Conservation (phyloP, 371 early-diverging fungal genomes). For the Dichotomocladium elegans region DNA sequence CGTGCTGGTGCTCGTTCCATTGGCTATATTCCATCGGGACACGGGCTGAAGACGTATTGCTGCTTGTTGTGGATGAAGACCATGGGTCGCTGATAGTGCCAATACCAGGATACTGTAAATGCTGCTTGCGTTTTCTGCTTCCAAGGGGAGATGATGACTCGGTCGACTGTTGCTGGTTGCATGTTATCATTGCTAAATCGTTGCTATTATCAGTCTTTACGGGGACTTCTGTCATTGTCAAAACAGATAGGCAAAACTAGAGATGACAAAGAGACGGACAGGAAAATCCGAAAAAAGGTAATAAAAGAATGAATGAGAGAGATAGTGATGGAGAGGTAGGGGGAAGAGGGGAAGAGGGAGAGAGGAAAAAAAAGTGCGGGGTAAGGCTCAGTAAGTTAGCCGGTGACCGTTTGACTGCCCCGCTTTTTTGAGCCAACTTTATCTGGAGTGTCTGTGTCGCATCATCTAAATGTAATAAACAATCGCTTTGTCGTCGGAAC, state of each 20-base stretch:
- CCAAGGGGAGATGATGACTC: neutral
- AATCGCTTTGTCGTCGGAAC: neutral
- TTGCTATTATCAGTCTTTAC: neutral
- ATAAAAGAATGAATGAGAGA: neutral
- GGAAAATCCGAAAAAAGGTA: neutral
- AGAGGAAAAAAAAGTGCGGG: neutral
- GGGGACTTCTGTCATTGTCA: neutral
- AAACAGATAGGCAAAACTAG: neutral
- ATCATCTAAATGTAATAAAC: neutral
- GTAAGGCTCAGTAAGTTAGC: neutral
- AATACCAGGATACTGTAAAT: slow-evolving; percentile 11
- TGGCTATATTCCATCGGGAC: neutral
- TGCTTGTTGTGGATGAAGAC: neutral
- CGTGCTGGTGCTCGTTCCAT: neutral
- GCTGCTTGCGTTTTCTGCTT: slow-evolving; percentile 15
- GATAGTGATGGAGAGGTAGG: neutral
- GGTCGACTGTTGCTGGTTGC: neutral
- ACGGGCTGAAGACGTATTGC: no score
- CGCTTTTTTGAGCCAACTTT: neutral
- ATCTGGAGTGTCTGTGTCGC: neutral
- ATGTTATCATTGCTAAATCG: neutral
- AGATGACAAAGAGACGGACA: neutral
- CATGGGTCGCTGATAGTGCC: neutral
- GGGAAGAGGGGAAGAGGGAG: neutral
- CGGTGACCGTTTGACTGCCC: neutral